Percentiles rank a stretch among this genome's conserved stretches.
phyloP scores from a whole-genome alignment of 495 filamentous ascomycete genomes.

The Lepraria neglecta region DNA sequence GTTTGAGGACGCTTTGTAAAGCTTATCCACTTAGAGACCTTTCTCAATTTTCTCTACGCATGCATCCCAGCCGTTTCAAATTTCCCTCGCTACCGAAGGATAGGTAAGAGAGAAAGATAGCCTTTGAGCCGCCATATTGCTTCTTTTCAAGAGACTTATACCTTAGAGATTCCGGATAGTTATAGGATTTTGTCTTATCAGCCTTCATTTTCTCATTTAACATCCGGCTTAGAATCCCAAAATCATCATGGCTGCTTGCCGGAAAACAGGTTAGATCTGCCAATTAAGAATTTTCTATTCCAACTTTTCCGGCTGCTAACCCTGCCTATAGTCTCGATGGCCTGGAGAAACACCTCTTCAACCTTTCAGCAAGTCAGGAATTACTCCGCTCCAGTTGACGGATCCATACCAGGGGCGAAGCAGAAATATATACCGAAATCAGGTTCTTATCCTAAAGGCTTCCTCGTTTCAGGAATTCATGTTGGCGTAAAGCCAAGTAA shows the following conservation, averaged over 20 bases:
- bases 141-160: too few relatives aligned
- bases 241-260: slow-evolving; percentile 11
- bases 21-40: too few relatives aligned
- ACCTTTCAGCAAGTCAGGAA: not conserved
- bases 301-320: not conserved
- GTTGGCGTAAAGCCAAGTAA: slow-evolving; percentile 92
- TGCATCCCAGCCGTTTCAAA: too few relatives aligned
- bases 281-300: not conserved
- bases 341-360: not conserved
- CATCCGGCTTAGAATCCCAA: too few relatives aligned
- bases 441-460: slow-evolving; percentile 85
- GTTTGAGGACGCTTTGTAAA: too few relatives aligned
- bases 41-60: too few relatives aligned
- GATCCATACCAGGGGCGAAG: slow-evolving; percentile 62
- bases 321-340: not conserved
- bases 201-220: too few relatives aligned
- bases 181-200: too few relatives aligned
- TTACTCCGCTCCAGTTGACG: slow-evolving; percentile 33
- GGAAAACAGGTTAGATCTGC: not conserved
- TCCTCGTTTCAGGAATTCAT: slow-evolving; percentile 77
- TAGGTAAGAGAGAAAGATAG: too few relatives aligned
- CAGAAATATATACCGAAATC: slow-evolving; percentile 81
- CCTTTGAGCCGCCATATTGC: too few relatives aligned
- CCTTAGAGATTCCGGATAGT: too few relatives aligned
- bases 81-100: too few relatives aligned